These are phyloP conservation scores for Nicotiana paniculata DNA, from an alignment of 257 asterid genomes.

Conservation along the genomic window DNA sequence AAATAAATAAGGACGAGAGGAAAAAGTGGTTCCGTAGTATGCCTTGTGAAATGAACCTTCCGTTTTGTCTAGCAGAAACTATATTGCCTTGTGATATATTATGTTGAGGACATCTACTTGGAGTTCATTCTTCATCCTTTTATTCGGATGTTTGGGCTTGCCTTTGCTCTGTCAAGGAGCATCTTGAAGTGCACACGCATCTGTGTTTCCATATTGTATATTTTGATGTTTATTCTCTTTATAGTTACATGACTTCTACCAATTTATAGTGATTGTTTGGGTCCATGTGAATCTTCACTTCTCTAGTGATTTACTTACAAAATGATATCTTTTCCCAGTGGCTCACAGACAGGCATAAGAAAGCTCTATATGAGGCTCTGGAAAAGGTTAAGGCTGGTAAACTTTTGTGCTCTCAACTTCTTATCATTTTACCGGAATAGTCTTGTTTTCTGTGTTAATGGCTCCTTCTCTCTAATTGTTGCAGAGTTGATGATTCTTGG, in stretches of 20 bases:
- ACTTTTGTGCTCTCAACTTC: not conserved
- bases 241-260: not conserved
- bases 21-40: not conserved
- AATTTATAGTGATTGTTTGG: not conserved
- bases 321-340: slow-evolving; percentile 35
- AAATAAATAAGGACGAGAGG: not conserved
- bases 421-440: not conserved
- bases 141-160: not conserved
- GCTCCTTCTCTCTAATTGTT: slow-evolving; percentile 14
- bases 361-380: slow-evolving; percentile 75
- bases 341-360: slow-evolving; percentile 78
- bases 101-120: not conserved
- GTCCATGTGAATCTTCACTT: not conserved
- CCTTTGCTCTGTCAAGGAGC: not conserved
- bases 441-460: not conserved
- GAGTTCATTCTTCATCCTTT: not conserved
- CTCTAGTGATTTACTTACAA: not conserved
- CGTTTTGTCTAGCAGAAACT: not conserved
- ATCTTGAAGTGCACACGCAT: not conserved
- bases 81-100: not conserved
- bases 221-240: not conserved
- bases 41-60: not conserved
- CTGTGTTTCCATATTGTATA: not conserved
- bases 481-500: slow-evolving; percentile 98
- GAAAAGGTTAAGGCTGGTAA: slow-evolving; percentile 89